Evolutionary conservation across 345 rosid species (phyloP).

Genomic region (Turritis glabra): DNA sequence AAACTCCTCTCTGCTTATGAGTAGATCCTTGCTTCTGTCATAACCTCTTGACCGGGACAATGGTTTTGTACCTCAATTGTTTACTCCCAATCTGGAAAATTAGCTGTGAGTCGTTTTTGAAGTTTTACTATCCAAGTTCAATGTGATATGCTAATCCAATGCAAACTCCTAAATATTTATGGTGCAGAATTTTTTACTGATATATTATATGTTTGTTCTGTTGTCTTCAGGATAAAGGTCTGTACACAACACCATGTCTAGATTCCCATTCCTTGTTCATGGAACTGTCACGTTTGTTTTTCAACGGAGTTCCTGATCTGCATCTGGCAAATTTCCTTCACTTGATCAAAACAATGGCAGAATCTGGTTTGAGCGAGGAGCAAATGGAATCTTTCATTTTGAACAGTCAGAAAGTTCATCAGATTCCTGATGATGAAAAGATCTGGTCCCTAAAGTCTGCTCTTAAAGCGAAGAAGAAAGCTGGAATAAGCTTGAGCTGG

Average conservation of each 20-base stretch:
- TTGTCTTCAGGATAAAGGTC: conserved; percentile 61
- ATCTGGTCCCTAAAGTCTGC: conserved; percentile 60
- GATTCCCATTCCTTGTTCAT: conserved; percentile 71
- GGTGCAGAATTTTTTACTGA: conserved; percentile 5
- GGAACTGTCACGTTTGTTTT: conserved; percentile 78
- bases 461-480: conserved; percentile 46
- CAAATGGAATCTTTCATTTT: conserved; percentile 70
- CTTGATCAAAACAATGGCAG: conserved; percentile 73
- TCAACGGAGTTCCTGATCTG: conserved; percentile 64
- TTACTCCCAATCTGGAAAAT: background rate
- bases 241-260: conserved; percentile 57
- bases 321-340: conserved; percentile 90
- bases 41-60: conserved; percentile 11
- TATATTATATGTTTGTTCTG: conserved; percentile 1
- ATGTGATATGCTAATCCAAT: background rate
- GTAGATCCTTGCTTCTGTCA: conserved; percentile 14
- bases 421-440: conserved; percentile 67
- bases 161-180: conserved; percentile 1
- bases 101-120: background rate
- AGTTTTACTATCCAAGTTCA: background rate
- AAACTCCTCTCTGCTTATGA: conserved; percentile 6
- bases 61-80: background rate
- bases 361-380: conserved; percentile 67
- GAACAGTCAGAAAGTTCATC: conserved; percentile 71
- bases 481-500: conserved; percentile 55